These are phyloP conservation scores for Camelina neglecta DNA, from an alignment of 345 rosid species.

Conservation along the genomic window DNA sequence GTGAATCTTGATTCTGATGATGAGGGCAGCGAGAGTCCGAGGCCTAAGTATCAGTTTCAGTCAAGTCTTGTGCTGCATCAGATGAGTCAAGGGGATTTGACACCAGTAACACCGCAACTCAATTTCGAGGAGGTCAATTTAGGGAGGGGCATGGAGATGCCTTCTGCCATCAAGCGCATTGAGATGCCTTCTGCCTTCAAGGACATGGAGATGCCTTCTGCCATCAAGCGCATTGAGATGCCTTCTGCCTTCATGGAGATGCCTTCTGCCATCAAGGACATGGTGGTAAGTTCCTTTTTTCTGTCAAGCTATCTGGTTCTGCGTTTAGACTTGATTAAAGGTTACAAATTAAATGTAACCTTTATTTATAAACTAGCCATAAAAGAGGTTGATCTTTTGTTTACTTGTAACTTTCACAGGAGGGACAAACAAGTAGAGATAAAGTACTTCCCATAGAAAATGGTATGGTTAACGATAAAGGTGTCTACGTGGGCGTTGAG, in stretches of 20 bases:
- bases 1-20: slow-evolving; percentile 78
- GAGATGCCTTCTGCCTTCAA: background rate
- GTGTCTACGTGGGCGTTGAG: slow-evolving; percentile 68
- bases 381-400: background rate
- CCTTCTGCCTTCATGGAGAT: slow-evolving; percentile 32
- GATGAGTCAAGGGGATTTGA: slow-evolving; percentile 53
- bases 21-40: slow-evolving; percentile 52
- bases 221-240: slow-evolving; percentile 20
- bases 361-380: slow-evolving; percentile 13
- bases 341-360: slow-evolving; percentile 6
- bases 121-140: slow-evolving; percentile 59
- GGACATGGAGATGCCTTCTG: slow-evolving; percentile 15
- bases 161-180: slow-evolving; percentile 31
- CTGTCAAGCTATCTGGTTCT: slow-evolving; percentile 11
- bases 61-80: slow-evolving; percentile 43
- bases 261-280: slow-evolving; percentile 29
- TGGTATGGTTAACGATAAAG: slow-evolving; percentile 53
- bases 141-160: slow-evolving; percentile 51
- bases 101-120: slow-evolving; percentile 21
- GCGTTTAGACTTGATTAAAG: slow-evolving; percentile 10
- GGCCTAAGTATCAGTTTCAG: slow-evolving; percentile 53
- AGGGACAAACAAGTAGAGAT: slow-evolving; percentile 34
- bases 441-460: slow-evolving; percentile 33
- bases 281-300: slow-evolving; percentile 49
- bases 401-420: slow-evolving; percentile 41